A percentile compares a stretch with the other conserved stretches of the same genome.
Conservation (phyloP, 768 basidiomycete species). For the Trametes meyenii region DNA sequence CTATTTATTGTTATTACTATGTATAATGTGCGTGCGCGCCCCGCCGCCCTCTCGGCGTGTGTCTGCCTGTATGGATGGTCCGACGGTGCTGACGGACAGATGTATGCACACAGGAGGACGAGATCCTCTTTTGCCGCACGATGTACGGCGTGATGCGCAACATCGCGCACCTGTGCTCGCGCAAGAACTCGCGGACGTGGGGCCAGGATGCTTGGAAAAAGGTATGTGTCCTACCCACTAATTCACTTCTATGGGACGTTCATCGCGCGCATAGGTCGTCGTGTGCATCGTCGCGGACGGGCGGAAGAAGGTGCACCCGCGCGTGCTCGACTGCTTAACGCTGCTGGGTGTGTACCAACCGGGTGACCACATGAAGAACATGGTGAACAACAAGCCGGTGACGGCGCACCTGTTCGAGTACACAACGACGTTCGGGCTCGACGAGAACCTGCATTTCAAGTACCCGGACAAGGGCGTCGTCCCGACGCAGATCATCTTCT, state of each 20-base stretch:
- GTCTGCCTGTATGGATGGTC: constrained; percentile 5
- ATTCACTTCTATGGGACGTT: background rate
- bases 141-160: constrained; percentile 94
- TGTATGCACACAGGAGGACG: constrained; percentile 63
- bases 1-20: constrained; percentile 94
- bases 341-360: constrained; percentile 92
- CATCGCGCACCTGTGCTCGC: constrained; percentile 77
- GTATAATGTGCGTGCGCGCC: constrained; percentile 77
- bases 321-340: constrained; percentile 86
- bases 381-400: constrained; percentile 73
- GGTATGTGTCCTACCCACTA: constrained; percentile 38
- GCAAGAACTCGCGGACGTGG: constrained; percentile 94
- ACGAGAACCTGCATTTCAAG: constrained; percentile 78
- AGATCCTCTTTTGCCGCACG: constrained; percentile 89
- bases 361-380: constrained; percentile 60
- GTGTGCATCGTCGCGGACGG: constrained; percentile 93
- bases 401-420: constrained; percentile 84
- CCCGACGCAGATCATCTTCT: constrained; percentile 92
- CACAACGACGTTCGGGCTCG: constrained; percentile 78
- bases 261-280: constrained; percentile 61
- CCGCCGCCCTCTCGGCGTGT: background rate
- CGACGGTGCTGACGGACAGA: background rate
- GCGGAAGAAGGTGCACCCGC: constrained; percentile 78
- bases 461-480: constrained; percentile 93
- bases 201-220: constrained; percentile 97